Percentiles rank a stretch among this genome's conserved stretches.
phyloP scores from a whole-genome alignment of 2,329 filamentous ascomycete genomes.

The Trichoderma endophyticum region DNA sequence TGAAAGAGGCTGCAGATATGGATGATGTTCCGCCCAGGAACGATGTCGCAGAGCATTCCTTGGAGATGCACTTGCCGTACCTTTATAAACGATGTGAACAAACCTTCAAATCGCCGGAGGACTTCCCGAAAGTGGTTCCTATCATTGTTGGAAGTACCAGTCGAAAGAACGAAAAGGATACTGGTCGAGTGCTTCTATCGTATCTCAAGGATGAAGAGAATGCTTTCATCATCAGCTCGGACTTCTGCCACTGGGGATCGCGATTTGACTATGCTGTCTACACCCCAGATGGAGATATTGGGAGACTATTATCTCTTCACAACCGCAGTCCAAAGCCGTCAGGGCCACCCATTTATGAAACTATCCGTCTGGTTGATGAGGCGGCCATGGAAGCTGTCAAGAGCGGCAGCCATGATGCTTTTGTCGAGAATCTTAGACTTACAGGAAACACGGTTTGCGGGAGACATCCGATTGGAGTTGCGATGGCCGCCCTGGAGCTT shows the following conservation, averaged over 20 bases:
- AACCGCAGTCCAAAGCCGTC: constrained; percentile 34
- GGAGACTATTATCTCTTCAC: constrained; percentile 38
- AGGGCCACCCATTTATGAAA: constrained; percentile 68
- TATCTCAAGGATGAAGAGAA: constrained; percentile 74
- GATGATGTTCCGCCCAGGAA: no score
- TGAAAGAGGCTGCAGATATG: no score
- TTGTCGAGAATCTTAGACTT: constrained; percentile 63
- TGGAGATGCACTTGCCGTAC: constrained; percentile 96
- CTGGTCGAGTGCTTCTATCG: constrained; percentile 69
- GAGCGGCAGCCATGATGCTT: constrained; percentile 66
- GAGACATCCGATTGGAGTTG: constrained; percentile 87
- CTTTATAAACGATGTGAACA: constrained; percentile 72
- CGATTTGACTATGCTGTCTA: constrained; percentile 83
- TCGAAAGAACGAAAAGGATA: constrained; percentile 60
- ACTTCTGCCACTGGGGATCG: constrained; percentile 94
- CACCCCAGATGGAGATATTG: constrained; percentile 41
- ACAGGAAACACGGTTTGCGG: constrained; percentile 94
- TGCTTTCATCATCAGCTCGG: constrained; percentile 85
- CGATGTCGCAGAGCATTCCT: constrained; percentile 84
- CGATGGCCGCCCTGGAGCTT: constrained; percentile 81
- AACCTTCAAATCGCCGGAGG: constrained; percentile 45
- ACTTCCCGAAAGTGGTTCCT: constrained; percentile 75
- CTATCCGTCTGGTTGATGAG: constrained; percentile 76
- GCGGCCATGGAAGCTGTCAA: constrained; percentile 82
- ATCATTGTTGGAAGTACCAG: constrained; percentile 78